Evolutionary conservation across 257 asterid genomes (phyloP).

Genomic region (Primulina huaijiensis): DNA sequence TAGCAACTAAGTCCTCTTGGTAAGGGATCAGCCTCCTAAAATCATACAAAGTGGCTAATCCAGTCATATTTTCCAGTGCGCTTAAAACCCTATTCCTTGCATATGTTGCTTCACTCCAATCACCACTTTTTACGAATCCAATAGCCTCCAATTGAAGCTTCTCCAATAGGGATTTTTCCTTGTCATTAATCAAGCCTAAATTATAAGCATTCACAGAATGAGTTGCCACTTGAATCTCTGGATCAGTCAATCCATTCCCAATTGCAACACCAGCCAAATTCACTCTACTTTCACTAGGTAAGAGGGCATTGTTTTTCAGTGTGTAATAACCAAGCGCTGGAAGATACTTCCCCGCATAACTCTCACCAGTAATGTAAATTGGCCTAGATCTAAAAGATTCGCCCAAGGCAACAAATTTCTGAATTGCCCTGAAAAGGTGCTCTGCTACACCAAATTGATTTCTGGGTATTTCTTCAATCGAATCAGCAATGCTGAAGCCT

Average conservation of each 20-base stretch:
- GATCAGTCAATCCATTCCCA: slow-evolving; percentile 90
- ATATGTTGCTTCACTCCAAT: slow-evolving; percentile 59
- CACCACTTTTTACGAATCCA: slow-evolving; percentile 26
- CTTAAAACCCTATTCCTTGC: slow-evolving; percentile 39
- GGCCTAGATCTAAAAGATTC: slow-evolving; percentile 45
- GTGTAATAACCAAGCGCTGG: slow-evolving; percentile 68
- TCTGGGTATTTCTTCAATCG: slow-evolving; percentile 60
- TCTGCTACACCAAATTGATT: slow-evolving; percentile 59
- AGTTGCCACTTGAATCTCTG: slow-evolving; percentile 59
- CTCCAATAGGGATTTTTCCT: slow-evolving; percentile 49
- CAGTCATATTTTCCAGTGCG: slow-evolving; percentile 55
- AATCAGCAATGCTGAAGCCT: slow-evolving; percentile 66
- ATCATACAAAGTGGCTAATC: slow-evolving; percentile 69
- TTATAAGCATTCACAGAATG: slow-evolving; percentile 51
- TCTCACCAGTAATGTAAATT: slow-evolving; percentile 68
- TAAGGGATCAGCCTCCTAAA: slow-evolving; percentile 56
- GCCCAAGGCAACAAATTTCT: slow-evolving; percentile 43
- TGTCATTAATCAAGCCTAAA: slow-evolving; percentile 61
- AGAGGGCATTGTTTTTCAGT: slow-evolving; percentile 39
- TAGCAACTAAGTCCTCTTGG: slow-evolving; percentile 46
- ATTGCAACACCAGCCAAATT: slow-evolving; percentile 70
- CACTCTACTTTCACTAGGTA: slow-evolving; percentile 30
- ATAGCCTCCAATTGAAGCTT: slow-evolving; percentile 42
- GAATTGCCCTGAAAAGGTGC: slow-evolving; percentile 59
- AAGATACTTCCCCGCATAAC: slow-evolving; percentile 77